Evolutionary conservation across 2,329 filamentous ascomycete genomes (phyloP).

Genomic region (Acephala macrosclerotiorum): DNA sequence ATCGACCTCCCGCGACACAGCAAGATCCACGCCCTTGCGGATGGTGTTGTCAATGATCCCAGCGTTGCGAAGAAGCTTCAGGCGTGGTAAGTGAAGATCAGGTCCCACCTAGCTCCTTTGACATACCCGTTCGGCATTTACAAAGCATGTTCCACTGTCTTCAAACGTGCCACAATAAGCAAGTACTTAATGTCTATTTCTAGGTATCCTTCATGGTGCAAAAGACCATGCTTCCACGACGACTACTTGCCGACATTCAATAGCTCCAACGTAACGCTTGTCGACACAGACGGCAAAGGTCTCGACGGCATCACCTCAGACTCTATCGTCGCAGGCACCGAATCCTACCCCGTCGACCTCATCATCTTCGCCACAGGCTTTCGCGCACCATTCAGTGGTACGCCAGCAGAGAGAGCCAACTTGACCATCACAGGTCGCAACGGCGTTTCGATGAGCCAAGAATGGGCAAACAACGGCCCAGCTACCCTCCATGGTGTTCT

Average conservation of each 20-base stretch:
- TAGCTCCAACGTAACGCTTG: conserved; percentile 60
- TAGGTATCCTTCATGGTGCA: conserved; percentile 65
- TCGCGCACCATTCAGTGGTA: conserved; percentile 20
- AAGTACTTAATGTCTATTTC: too few species aligned
- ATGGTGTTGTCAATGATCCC: conserved; percentile 59
- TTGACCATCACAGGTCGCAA: conserved; percentile 53
- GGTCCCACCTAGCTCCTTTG: too few species aligned
- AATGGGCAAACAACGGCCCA: conserved; percentile 51
- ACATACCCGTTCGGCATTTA: too few species aligned
- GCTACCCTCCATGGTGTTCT: conserved; percentile 60
- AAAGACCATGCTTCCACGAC: conserved; percentile 68
- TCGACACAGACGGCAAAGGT: conserved; percentile 65
- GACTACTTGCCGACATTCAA: conserved; percentile 67
- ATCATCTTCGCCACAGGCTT: conserved; percentile 55
- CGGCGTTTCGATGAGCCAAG: conserved; percentile 52
- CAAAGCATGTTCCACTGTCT: too few species aligned
- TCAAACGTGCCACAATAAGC: too few species aligned
- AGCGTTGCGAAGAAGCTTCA: conserved; percentile 51
- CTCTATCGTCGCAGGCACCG: conserved; percentile 55
- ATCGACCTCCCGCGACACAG: conserved; percentile 47
- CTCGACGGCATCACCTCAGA: conserved; percentile 53
- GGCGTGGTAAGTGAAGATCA: conserved; percentile 50
- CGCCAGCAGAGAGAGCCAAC: conserved; percentile 44
- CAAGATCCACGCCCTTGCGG: conserved; percentile 53
- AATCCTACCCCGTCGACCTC: conserved; percentile 56